Base-by-base conservation (phyloP, 2,329 filamentous ascomycete genomes). In the Dothistroma septosporum region DNA sequence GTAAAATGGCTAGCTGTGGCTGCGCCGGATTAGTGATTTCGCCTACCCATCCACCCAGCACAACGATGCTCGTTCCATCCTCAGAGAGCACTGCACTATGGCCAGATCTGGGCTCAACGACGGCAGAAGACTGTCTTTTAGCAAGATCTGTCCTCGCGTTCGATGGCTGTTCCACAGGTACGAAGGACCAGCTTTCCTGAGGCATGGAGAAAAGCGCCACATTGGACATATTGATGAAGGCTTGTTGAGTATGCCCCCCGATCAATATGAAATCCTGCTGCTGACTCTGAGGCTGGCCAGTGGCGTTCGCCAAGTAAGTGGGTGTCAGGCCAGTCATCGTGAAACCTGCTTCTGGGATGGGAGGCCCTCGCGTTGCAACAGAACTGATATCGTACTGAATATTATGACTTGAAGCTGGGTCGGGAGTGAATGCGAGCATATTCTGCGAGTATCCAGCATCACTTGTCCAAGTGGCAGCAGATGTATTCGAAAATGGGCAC, bases 151-250 rank as follows among this genome's bases (percentile, higher is more conserved):
- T 83, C 57, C 78, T 83, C 16, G 50, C 58, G 1, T 65, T 64
- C 4, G 75, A 69, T 11, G 78, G 76, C 58, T 80, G 77, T 7
- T 82, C 77, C n/a, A 92, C 85, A 1, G 82, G 80, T 28, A 95
- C 79, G 73, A 93, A 97, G 31, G 85, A 88, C 93, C 93, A 97
- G 57, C 84, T 87, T 70, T 92, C 87, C 69, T 95, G 89, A 0
- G 93, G 93, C 7, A 97, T 79, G 57, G 87, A 92, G 81, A 92
- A 96, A 1, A 97, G 79, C 0, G 92, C 93, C 1, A 93, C 85
- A 48, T 91, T 90, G 59, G 91, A 95, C 88, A 96, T 97, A 74
- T 97, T 96, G 77, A 97, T 87, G 72, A 96, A 97, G 0, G 92
- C 92, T 16, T 80, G 76, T 67, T 85, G 81, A 0, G 92, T 96